Base-by-base conservation (phyloP, 805 yeast species). In the Cyberlindnera misumaiensis region DNA sequence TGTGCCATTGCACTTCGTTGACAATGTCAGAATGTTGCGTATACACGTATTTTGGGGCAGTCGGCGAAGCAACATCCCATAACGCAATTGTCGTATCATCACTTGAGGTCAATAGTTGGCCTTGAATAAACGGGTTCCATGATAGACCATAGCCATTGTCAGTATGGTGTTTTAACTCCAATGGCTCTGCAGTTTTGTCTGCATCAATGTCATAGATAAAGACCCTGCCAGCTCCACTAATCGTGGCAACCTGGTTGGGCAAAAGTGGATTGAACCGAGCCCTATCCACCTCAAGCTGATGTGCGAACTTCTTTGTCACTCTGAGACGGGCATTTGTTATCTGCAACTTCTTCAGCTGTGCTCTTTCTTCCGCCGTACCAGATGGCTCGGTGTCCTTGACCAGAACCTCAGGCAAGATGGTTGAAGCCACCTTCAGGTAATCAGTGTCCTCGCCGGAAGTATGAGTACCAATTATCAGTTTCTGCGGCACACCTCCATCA, bases 1-100 rank as follows among this genome's bases (percentile, higher is more conserved):
- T 66, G 49, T 81, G 83, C 86, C 89, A 84, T 59, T 79, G 75
- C 15, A 77, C 81, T 51, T 83, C 93, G 50, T 84, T 84, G 11
- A 84, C 86, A 27, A 80, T 78, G 46, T 75, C 80, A 0, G 55
- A 48, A 46, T 81, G 86, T 7, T 48, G 38, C 4, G 43, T 51
- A 46, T 64, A 60, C 2, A 64, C 60, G 11, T 28, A 16, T 11
- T 16, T 16, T 17, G 30, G 17, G 3, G 53, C 45, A 0, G 40
- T 13, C n/a, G 70, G 70, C 1, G 48, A 29, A 2, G 39, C 41
- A 1, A 72, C 59, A 48, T 82, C 83, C 73, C 88, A 77, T 3
- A 81, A 47, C 1, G 77, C 84, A 18, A 81, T 66, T 0, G 77
- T 68, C 30, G 66, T 62, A 56, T 84, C 94, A 56, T 83, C 90